Conservation (phyloP, 176 grass and related monocot genomes). For the Aegilops umbellulata region DNA sequence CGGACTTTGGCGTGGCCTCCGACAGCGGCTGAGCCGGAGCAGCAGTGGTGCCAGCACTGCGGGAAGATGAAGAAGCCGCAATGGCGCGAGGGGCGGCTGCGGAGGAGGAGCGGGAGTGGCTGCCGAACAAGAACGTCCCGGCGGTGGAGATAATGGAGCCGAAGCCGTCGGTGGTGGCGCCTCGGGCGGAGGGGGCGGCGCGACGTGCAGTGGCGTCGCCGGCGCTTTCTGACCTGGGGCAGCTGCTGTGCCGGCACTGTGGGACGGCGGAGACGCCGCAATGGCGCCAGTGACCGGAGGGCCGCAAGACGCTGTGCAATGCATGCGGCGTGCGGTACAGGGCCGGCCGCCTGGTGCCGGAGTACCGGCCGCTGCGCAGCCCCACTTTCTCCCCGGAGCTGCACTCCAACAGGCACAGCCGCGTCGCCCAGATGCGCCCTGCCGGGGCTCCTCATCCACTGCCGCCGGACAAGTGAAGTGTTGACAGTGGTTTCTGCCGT, state of each 20-base stretch:
- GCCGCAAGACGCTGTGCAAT: constrained; percentile 54
- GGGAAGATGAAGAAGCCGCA: background rate
- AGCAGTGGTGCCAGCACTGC: background rate
- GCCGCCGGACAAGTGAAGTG: background rate
- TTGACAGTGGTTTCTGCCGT: no score
- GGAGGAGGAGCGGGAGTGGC: background rate
- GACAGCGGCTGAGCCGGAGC: no score
- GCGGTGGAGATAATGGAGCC: background rate
- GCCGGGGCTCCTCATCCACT: background rate
- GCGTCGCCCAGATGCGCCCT: constrained; percentile 26
- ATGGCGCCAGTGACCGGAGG: constrained; percentile 51
- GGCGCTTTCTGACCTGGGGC: background rate
- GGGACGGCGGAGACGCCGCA: constrained; percentile 43
- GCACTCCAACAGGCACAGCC: constrained; percentile 56
- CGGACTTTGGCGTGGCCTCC: no score
- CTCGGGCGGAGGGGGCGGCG: no score
- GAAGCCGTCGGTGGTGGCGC: background rate
- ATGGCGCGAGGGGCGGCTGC: background rate
- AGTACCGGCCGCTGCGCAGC: constrained; percentile 56
- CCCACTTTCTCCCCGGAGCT: constrained; percentile 48
- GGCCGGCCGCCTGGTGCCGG: constrained; percentile 35
- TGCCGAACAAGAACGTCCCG: background rate
- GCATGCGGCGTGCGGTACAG: constrained; percentile 54
- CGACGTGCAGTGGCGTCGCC: no score
- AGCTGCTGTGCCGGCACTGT: constrained; percentile 51